phyloP scores from a whole-genome alignment of 2,329 filamentous ascomycete species.

The Cryphonectria japonica region DNA sequence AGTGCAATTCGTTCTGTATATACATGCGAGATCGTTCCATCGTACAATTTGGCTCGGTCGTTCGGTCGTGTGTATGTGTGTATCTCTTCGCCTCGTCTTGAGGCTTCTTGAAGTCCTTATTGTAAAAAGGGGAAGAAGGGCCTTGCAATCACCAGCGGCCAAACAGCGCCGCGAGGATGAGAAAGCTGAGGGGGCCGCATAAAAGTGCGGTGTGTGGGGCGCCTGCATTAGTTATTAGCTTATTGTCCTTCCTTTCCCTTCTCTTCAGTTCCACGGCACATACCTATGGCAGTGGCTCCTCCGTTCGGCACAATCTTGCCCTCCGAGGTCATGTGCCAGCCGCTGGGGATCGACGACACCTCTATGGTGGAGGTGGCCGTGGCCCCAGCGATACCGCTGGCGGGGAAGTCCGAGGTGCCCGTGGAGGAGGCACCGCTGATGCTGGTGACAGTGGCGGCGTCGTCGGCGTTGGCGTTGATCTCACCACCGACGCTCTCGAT shows the following conservation, averaged over 20 bases:
- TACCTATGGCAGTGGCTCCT: constrained; percentile 64
- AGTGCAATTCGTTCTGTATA: background rate
- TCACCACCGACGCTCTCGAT: constrained; percentile 80
- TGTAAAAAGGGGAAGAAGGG: constrained; percentile 41
- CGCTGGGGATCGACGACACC: constrained; percentile 65
- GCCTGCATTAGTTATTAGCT: constrained; percentile 32
- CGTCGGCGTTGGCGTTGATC: constrained; percentile 70
- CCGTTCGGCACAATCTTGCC: constrained; percentile 79
- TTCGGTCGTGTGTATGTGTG: background rate
- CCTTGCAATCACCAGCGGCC: constrained; percentile 47
- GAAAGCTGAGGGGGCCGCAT: constrained; percentile 52
- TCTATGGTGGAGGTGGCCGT: constrained; percentile 55
- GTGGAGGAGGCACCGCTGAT: constrained; percentile 66
- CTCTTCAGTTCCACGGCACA: constrained; percentile 15
- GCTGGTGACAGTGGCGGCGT: constrained; percentile 57
- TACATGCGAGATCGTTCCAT: background rate
- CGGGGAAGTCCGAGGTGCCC: constrained; percentile 69
- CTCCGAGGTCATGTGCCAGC: constrained; percentile 78
- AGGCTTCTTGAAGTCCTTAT: constrained; percentile 13
- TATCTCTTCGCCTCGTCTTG: background rate
- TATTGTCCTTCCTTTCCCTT: background rate
- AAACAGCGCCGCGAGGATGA: constrained; percentile 37
- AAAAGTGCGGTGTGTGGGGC: constrained; percentile 51
- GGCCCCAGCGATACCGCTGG: constrained; percentile 67
- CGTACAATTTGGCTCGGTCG: background rate